phyloP scores from a whole-genome alignment of 495 filamentous ascomycete species.

The Aspergillus hancockii region DNA sequence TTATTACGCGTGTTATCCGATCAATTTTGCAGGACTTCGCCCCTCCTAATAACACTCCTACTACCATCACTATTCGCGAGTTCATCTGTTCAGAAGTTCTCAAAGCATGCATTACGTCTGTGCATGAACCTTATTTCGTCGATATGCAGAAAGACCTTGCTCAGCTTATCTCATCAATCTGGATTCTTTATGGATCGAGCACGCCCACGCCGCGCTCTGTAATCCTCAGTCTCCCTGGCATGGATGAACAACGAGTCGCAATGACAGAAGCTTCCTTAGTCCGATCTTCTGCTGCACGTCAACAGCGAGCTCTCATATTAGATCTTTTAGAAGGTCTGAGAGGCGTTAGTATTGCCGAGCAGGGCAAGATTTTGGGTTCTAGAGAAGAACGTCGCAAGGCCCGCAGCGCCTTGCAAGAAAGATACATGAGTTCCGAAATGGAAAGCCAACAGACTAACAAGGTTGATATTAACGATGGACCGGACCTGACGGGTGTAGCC shows the following conservation, averaged over 20 bases:
- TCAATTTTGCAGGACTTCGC: constrained; percentile 81
- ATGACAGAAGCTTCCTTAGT: constrained; percentile 52
- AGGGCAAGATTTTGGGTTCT: constrained; percentile 71
- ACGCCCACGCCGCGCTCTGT: constrained; percentile 57
- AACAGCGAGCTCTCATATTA: constrained; percentile 81
- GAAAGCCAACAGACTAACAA: constrained; percentile 45
- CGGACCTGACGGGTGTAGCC: constrained; percentile 64
- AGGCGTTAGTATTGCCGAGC: constrained; percentile 87
- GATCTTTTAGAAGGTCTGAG: constrained; percentile 83
- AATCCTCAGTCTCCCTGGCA: constrained; percentile 59
- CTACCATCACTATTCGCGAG: constrained; percentile 75
- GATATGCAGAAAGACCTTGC: constrained; percentile 94
- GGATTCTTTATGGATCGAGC: constrained; percentile 66
- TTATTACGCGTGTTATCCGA: constrained; percentile 80
- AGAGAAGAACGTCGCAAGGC: constrained; percentile 53
- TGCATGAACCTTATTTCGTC: constrained; percentile 95
- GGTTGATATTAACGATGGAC: constrained; percentile 56
- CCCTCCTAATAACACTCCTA: constrained; percentile 46
- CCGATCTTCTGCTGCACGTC: constrained; percentile 66
- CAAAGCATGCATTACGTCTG: constrained; percentile 77
- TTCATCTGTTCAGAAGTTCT: constrained; percentile 86
- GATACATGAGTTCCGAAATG: constrained; percentile 55
- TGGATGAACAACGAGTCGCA: constrained; percentile 46
- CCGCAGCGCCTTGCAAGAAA: constrained; percentile 54
- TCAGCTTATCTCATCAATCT: constrained; percentile 80